These are phyloP conservation scores for Mucor ambiguus DNA, from an alignment of 371 early-diverging fungal genomes.

Conservation along the genomic window DNA sequence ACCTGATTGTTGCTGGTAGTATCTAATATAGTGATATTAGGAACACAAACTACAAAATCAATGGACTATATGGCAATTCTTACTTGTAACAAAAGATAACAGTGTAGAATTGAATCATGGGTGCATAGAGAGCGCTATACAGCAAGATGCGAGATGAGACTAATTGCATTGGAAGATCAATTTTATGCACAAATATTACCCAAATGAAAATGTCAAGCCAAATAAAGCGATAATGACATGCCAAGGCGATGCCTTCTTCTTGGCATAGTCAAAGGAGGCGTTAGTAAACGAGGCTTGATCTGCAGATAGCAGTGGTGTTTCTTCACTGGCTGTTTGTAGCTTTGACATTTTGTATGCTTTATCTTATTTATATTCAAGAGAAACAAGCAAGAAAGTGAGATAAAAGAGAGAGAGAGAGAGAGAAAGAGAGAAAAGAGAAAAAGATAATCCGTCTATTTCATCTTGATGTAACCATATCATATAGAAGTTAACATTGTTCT, in stretches of 20 bases:
- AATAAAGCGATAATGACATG: constrained; percentile 27
- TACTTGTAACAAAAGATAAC: constrained; percentile 43
- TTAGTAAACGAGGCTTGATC: background rate
- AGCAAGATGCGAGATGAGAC: background rate
- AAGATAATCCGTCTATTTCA: background rate
- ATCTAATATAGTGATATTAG: constrained; percentile 8
- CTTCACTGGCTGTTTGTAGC: background rate
- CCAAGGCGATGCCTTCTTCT: constrained; percentile 28
- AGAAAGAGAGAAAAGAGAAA: background rate
- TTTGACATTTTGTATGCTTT: background rate
- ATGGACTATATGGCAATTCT: background rate
- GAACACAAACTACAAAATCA: too few species aligned
- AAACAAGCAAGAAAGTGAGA: background rate
- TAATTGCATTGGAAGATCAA: background rate
- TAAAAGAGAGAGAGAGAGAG: background rate
- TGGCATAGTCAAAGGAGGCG: background rate
- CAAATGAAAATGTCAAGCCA: constrained; percentile 20
- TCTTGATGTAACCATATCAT: background rate
- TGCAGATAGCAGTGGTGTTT: background rate
- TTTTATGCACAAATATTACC: constrained; percentile 23
- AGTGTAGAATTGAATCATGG: constrained; percentile 38
- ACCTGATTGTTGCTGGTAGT: constrained; percentile 21
- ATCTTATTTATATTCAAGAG: too few species aligned
- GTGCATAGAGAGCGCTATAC: constrained; percentile 35
- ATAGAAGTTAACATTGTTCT: background rate